phyloP scores from a whole-genome alignment of 495 filamentous ascomycete species.

The Hyaloscypha finlandica region DNA sequence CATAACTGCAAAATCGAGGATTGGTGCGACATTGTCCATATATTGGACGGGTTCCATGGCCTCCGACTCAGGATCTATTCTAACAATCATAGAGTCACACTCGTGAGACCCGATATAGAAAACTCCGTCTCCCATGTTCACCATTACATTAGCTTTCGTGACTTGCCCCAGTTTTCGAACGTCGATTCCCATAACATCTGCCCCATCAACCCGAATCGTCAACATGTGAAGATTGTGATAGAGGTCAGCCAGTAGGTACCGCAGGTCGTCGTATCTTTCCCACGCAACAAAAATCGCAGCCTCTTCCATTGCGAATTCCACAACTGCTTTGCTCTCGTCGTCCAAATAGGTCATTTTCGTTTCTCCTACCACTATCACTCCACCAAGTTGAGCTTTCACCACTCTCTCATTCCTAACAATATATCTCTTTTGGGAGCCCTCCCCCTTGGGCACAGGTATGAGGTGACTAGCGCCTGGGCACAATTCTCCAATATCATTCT shows the following conservation, averaged over 20 bases:
- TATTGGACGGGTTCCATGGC: conserved; percentile 71
- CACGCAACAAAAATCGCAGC: conserved; percentile 85
- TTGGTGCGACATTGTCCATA: conserved; percentile 82
- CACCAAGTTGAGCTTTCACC: conserved; percentile 57
- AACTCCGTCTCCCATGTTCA: conserved; percentile 74
- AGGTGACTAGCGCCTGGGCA: conserved; percentile 77
- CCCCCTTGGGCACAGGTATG: conserved; percentile 72
- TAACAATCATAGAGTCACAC: conserved; percentile 84
- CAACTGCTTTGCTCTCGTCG: conserved; percentile 63
- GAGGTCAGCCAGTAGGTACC: conserved; percentile 88
- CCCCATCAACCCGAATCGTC: conserved; percentile 65
- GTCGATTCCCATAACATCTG: conserved; percentile 66
- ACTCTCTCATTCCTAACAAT: conserved; percentile 49
- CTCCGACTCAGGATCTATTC: conserved; percentile 37
- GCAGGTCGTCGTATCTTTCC: conserved; percentile 75
- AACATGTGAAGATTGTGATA: conserved; percentile 81
- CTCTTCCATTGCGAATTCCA: conserved; percentile 63
- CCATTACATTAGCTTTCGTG: conserved; percentile 71
- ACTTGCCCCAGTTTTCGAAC: conserved; percentile 68
- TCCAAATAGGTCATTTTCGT: conserved; percentile 82
- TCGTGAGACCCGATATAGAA: conserved; percentile 91
- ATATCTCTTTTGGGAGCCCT: conserved; percentile 52
- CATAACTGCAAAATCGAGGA: conserved; percentile 92
- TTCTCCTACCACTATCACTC: conserved; percentile 82
- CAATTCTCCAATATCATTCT: conserved; percentile 57